These are phyloP conservation scores for Kwoniella bestiolae DNA, from an alignment of 768 basidiomycete species.

Conservation along the genomic window DNA sequence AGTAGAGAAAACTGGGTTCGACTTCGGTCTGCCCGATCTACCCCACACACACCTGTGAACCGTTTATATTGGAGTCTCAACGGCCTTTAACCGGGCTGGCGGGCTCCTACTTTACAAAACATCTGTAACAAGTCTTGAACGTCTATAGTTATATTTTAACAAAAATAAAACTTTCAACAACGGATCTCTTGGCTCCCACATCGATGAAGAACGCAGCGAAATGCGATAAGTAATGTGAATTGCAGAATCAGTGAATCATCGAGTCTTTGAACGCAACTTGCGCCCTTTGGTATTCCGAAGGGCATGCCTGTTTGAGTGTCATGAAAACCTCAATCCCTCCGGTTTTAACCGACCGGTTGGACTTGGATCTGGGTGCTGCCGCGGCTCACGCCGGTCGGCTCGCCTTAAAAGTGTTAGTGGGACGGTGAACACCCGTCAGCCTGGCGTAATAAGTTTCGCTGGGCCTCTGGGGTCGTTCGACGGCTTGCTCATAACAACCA, in stretches of 20 bases:
- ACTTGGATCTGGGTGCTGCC: slow-evolving; percentile 50
- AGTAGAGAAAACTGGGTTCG: slow-evolving; percentile 61
- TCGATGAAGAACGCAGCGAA: slow-evolving; percentile 81
- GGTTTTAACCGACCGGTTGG: slow-evolving; percentile 29
- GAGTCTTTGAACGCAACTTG: slow-evolving; percentile 83
- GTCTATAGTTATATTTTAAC: slow-evolving; percentile 47
- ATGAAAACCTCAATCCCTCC: slow-evolving; percentile 46
- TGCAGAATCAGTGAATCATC: slow-evolving; percentile 81
- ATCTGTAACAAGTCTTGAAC: slow-evolving; percentile 39
- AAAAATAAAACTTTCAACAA: slow-evolving; percentile 64
- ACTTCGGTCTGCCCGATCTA: slow-evolving; percentile 45
- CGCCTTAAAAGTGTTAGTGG: slow-evolving; percentile 63
- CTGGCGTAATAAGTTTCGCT: slow-evolving; percentile 63
- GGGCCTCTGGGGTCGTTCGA: slow-evolving; percentile 16
- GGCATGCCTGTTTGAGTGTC: slow-evolving; percentile 72
- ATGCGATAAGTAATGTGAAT: slow-evolving; percentile 82
- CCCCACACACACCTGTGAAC: slow-evolving; percentile 63
- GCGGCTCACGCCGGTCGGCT: slow-evolving; percentile 33
- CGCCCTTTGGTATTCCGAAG: slow-evolving; percentile 74
- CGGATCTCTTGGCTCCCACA: slow-evolving; percentile 77
- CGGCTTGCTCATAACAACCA: slow-evolving; percentile 47
- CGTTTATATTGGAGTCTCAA: slow-evolving; percentile 10
- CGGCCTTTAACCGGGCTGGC: slow-evolving; percentile 6
- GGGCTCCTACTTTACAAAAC: slow-evolving; percentile 31
- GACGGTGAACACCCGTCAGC: slow-evolving; percentile 30